Base-by-base conservation (phyloP, 2,329 filamentous ascomycete species). In the Diaporthe longicolla region DNA sequence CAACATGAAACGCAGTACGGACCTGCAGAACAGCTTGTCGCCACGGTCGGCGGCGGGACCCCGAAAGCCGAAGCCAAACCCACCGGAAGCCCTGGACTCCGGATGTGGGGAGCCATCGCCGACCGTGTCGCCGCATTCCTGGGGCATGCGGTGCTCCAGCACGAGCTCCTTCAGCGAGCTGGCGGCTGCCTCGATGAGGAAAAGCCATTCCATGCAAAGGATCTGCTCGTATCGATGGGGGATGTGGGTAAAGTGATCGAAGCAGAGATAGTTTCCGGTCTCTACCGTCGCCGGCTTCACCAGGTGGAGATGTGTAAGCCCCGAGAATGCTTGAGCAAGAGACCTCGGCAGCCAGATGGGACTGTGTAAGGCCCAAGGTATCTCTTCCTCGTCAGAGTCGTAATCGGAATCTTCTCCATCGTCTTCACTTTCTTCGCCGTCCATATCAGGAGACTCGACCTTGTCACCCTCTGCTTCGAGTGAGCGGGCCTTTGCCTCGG, bases 101-200 rank as follows among this genome's bases (percentile, higher is more conserved):
- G 57, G 57, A 11, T 11, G 17, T 0, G 57, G 57, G 13, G 40
- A 32, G 24, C 57, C 57, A 19, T 59, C n/a, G 21, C 57, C 57
- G 13, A 59, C 57, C n/a, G 57, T 59, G 32, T 24, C 57, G 35
- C 57, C 57, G 11, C 0, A 21, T 40, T 59, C 57, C 57, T 40
- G 37, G 35, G 57, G 57, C 11, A 59, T 40, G 35, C 57, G 57
- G 35, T 59, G 57, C 21, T 59, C 57, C 21, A 59, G n/a, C 32
- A 59, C 57, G 24, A 59, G 57, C n/a, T 59, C 57, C 57, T 59
- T 40, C 11, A 59, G 57, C 57, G 57, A 59, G 21, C 35, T n/a
- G 13, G 57, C 21, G 40, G 24, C 21, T 6, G 57, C 57, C 15
- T 59, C 35, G 5, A 59, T 21, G 21, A 59, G 32, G 21, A 40